phyloP scores from a whole-genome alignment of 1,284 basidiomycete species.

The Heterobasidion occidentale region DNA sequence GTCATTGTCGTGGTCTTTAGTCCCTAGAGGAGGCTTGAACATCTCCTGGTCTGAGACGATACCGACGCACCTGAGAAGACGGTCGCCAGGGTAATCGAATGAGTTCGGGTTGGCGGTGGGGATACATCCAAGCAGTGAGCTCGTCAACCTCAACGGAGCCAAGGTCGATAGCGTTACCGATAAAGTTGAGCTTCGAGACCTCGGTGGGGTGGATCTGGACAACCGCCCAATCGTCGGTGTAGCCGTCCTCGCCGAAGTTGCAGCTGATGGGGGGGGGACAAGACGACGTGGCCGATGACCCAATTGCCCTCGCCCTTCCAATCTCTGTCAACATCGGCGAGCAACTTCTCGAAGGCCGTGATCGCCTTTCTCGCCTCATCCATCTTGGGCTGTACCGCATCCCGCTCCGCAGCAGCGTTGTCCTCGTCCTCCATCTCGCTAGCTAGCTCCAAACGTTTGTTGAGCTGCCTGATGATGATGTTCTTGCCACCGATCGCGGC shows the following conservation, averaged over 20 bases:
- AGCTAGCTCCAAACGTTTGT: slow-evolving; percentile 8
- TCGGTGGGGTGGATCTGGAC: slow-evolving; percentile 17
- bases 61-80: not conserved
- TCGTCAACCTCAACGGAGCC: slow-evolving; percentile 7
- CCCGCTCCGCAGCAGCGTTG: slow-evolving; percentile 1
- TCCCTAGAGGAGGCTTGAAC: slow-evolving; percentile 15
- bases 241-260: slow-evolving; percentile 13
- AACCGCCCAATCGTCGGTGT: slow-evolving; percentile 19
- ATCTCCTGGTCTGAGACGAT: slow-evolving; percentile 20
- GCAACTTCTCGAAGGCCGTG: slow-evolving; percentile 13
- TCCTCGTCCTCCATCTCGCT: slow-evolving; percentile 4
- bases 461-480: not conserved
- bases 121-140: slow-evolving; percentile 9
- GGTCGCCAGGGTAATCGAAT: slow-evolving; percentile 13
- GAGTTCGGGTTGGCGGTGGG: slow-evolving; percentile 1
- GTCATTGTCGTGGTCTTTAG: slow-evolving; percentile 18
- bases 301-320: slow-evolving; percentile 16
- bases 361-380: slow-evolving; percentile 12
- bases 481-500: slow-evolving; percentile 9
- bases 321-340: slow-evolving; percentile 11
- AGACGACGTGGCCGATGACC: slow-evolving; percentile 20
- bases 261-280: slow-evolving; percentile 19
- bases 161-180: slow-evolving; percentile 23
- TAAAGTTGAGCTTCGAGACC: slow-evolving; percentile 8
- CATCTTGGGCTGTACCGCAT: slow-evolving; percentile 8